These are phyloP conservation scores for Trichopus zeylanicus DNA, from an alignment of 116 monocot species.

Conservation along the genomic window DNA sequence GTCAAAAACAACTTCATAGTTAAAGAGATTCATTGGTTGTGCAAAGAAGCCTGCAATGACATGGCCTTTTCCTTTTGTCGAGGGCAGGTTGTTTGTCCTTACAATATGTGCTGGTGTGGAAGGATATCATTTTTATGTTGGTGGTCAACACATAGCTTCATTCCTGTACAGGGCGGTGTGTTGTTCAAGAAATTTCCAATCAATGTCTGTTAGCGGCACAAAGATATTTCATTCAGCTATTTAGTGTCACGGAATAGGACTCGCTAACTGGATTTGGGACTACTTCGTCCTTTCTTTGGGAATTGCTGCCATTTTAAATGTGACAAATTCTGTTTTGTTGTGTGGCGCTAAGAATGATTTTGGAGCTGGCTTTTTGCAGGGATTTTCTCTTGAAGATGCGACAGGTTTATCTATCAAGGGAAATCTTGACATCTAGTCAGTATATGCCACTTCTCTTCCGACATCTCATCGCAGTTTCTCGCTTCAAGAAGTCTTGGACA, in stretches of 20 bases:
- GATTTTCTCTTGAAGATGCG: conserved; percentile 96
- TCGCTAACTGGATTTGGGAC: not conserved
- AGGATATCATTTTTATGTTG: conserved; percentile 81
- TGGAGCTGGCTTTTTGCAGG: conserved; percentile 24
- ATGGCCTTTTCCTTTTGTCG: conserved; percentile 91
- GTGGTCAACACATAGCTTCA: conserved; percentile 82
- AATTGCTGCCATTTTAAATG: not conserved
- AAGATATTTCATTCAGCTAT: not conserved
- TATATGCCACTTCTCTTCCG: conserved; percentile 81
- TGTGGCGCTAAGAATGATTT: not conserved
- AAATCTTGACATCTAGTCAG: conserved; percentile 64
- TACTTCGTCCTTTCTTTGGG: not conserved
- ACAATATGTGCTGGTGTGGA: conserved; percentile 82
- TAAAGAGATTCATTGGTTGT: conserved; percentile 86
- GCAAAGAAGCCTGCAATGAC: conserved; percentile 92
- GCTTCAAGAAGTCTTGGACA: conserved; percentile 70
- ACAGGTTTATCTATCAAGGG: conserved; percentile 85
- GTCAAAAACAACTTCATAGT: conserved; percentile 85
- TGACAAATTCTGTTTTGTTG: not conserved
- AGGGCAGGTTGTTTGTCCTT: conserved; percentile 78
- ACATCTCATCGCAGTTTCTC: conserved; percentile 82
- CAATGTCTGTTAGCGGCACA: not conserved
- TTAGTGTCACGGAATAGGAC: not conserved
- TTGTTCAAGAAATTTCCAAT: not conserved
- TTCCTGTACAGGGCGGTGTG: conserved; percentile 77